Conservation (phyloP, 179 eudicot genomes). For the Beta corolliflora region DNA sequence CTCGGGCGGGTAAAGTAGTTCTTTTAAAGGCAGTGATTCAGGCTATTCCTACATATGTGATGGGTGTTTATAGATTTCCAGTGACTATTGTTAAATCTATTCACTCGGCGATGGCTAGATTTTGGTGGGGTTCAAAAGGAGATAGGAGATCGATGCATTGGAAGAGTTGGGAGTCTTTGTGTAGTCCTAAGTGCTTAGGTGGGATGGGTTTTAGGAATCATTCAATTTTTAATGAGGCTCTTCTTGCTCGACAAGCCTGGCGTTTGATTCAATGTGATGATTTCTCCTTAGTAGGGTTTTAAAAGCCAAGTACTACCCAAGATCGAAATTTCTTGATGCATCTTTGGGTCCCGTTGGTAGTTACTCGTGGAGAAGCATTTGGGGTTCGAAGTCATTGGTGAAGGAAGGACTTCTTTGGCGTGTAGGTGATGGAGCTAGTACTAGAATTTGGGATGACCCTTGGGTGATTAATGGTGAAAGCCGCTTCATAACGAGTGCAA, state of each 20-base stretch:
- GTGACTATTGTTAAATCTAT: too few species aligned
- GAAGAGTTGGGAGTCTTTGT: neutral
- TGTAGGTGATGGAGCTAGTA: neutral
- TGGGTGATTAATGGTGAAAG: neutral
- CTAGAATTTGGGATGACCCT: neutral
- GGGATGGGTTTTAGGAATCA: neutral
- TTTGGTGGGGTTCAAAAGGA: too few species aligned
- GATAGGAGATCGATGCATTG: neutral
- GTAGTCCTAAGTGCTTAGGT: neutral
- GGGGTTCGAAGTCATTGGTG: neutral
- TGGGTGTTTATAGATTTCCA: too few species aligned
- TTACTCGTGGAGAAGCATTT: neutral
- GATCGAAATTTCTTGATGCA: neutral
- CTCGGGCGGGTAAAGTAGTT: too few species aligned
- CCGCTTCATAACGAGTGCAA: too few species aligned
- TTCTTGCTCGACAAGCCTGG: neutral
- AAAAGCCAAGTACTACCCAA: neutral
- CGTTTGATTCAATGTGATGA: accelerated
- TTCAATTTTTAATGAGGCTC: neutral
- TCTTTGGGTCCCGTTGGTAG: neutral
- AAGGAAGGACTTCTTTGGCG: too few species aligned
- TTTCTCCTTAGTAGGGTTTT: neutral
- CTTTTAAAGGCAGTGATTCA: too few species aligned
- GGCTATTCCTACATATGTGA: too few species aligned
- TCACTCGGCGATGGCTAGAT: too few species aligned